Percentiles rank a stretch among this genome's conserved stretches.
phyloP scores from a whole-genome alignment of 148 eudicot species.

The Chenopodium quinoa region DNA sequence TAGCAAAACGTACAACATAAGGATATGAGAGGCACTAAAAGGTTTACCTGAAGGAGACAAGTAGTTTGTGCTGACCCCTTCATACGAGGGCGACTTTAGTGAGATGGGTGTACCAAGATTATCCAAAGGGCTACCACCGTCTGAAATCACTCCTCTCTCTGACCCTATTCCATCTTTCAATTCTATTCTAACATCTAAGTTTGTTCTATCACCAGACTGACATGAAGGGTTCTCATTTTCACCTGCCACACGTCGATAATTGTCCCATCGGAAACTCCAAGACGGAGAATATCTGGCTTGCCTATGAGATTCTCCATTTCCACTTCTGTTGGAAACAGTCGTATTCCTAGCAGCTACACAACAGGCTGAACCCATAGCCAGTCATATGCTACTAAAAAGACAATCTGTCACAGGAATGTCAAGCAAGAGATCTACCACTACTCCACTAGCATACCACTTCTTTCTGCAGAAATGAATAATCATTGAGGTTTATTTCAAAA shows the following conservation, averaged over 20 bases:
- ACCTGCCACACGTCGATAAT: constrained; percentile 47
- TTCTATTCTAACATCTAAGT: constrained; percentile 29
- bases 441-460: background rate
- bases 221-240: constrained; percentile 31
- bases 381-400: constrained; percentile 6
- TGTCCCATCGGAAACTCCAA: constrained; percentile 56
- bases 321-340: constrained; percentile 29
- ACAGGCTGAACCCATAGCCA: constrained; percentile 52
- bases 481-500: background rate
- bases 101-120: constrained; percentile 27
- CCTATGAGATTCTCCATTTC: constrained; percentile 36
- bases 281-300: constrained; percentile 43
- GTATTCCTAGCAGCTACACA: constrained; percentile 50
- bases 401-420: background rate
- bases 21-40: background rate
- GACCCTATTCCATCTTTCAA: constrained; percentile 30
- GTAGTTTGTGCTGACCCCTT: constrained; percentile 20
- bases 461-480: constrained; percentile 18
- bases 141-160: constrained; percentile 24
- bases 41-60: constrained; percentile 39
- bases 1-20: background rate
- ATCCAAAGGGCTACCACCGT: constrained; percentile 29
- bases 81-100: constrained; percentile 31
- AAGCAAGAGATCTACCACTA: background rate
- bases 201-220: constrained; percentile 27